Evolutionary conservation across 495 filamentous ascomycete genomes (phyloP).

Genomic region (Neurospora sp.): DNA sequence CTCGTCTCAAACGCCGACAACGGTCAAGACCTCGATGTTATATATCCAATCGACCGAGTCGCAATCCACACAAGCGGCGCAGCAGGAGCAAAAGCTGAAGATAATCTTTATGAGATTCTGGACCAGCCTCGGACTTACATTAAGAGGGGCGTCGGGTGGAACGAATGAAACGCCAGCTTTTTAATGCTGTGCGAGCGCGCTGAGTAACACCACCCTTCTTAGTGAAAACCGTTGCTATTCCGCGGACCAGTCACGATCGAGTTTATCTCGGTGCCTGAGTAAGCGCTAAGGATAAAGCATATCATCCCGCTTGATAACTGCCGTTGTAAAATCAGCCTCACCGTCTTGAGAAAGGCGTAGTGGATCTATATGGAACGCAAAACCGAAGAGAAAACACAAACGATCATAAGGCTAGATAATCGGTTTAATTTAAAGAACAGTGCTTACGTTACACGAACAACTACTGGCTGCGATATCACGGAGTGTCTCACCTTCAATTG

Average conservation of each 20-base stretch:
- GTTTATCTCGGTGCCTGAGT: neutral
- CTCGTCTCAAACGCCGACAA: neutral
- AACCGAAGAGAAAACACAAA: neutral
- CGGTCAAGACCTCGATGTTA: neutral
- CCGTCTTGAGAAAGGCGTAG: neutral
- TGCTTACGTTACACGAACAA: neutral
- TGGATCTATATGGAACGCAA: neutral
- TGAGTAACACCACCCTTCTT: neutral
- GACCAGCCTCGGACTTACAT: neutral
- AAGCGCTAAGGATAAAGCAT: neutral
- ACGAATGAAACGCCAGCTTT: neutral
- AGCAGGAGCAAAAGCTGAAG: neutral
- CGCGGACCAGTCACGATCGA: neutral
- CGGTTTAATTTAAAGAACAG: neutral
- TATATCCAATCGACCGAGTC: neutral
- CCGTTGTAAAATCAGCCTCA: neutral
- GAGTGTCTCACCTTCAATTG: neutral
- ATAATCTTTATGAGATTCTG: neutral
- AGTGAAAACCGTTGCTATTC: neutral
- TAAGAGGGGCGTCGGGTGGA: neutral
- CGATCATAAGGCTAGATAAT: neutral
- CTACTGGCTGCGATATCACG: neutral
- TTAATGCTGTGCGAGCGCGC: neutral
- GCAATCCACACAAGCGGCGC: neutral
- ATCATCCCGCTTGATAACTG: neutral